A percentile compares a stretch with the other conserved stretches of the same genome.
Evolutionary conservation across 352 stramenopile species (phyloP).

Genomic region (Elongisporangium undulatum): DNA sequence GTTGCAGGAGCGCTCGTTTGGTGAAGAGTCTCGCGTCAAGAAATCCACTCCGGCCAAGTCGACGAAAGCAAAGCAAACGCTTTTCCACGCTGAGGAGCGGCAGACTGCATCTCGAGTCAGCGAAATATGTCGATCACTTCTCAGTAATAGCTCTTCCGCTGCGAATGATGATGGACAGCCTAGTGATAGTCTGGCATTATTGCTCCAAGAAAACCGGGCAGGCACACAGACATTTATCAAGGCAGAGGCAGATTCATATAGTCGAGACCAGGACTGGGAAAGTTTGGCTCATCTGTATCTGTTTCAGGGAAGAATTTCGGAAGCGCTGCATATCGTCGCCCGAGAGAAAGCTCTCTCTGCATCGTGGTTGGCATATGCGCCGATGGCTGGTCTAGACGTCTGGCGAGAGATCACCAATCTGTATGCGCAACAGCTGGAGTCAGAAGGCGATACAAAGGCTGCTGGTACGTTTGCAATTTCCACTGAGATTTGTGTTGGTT

Average conservation of each 20-base stretch:
- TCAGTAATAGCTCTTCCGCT: not conserved
- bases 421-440: constrained; percentile 54
- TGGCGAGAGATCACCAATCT: constrained; percentile 64
- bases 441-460: constrained; percentile 33
- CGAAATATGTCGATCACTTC: not conserved
- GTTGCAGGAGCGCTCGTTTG: not conserved
- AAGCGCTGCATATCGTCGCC: constrained; percentile 54
- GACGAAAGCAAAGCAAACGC: constrained; percentile 1
- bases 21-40: constrained; percentile 4
- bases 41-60: constrained; percentile 22
- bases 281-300: constrained; percentile 38
- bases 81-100: constrained; percentile 21
- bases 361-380: constrained; percentile 61
- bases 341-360: constrained; percentile 35
- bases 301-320: constrained; percentile 43
- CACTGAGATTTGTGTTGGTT: too few species aligned
- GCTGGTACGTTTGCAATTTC: constrained; percentile 22
- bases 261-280: constrained; percentile 44
- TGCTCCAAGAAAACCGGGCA: not conserved
- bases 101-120: not conserved
- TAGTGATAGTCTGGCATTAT: not conserved
- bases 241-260: constrained; percentile 19
- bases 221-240: not conserved
- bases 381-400: constrained; percentile 66
- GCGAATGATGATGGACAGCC: not conserved